A percentile compares a stretch with the other conserved stretches of the same genome.
phyloP scores from a whole-genome alignment of 164 flowering plant species.

The Piper longum region DNA sequence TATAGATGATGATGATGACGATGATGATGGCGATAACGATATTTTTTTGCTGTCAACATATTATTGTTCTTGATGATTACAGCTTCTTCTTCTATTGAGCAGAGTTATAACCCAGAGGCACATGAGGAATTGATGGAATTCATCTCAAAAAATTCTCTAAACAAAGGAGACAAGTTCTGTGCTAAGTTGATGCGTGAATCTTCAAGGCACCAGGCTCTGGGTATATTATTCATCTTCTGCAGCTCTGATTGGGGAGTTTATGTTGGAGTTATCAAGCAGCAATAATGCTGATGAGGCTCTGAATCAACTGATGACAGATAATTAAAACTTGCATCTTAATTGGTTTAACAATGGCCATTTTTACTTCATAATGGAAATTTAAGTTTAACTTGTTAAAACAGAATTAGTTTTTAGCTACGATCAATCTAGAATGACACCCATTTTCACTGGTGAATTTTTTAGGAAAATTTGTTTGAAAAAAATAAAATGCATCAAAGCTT shows the following conservation, averaged over 20 bases:
- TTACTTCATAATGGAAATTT: too few species aligned
- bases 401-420: too few species aligned
- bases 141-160: constrained; percentile 39
- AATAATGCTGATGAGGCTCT: too few species aligned
- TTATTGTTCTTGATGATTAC: constrained; percentile 4
- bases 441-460: too few species aligned
- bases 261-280: too few species aligned
- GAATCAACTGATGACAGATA: too few species aligned
- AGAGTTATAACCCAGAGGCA: constrained; percentile 87
- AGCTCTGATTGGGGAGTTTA: background rate
- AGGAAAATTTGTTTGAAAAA: too few species aligned
- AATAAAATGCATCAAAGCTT: constrained; percentile 1
- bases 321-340: too few species aligned
- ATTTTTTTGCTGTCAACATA: background rate
- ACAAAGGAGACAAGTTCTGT: constrained; percentile 76
- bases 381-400: too few species aligned
- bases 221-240: constrained; percentile 12
- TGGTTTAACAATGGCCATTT: too few species aligned
- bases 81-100: constrained; percentile 21
- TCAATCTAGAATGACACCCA: too few species aligned
- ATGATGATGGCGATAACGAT: background rate
- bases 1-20: background rate
- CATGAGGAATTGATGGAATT: constrained; percentile 65
- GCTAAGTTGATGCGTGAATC: constrained; percentile 76
- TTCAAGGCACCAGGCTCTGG: constrained; percentile 54